Base-by-base conservation (phyloP, 768 basidiomycete genomes). In the Serpula lacrymans region DNA sequence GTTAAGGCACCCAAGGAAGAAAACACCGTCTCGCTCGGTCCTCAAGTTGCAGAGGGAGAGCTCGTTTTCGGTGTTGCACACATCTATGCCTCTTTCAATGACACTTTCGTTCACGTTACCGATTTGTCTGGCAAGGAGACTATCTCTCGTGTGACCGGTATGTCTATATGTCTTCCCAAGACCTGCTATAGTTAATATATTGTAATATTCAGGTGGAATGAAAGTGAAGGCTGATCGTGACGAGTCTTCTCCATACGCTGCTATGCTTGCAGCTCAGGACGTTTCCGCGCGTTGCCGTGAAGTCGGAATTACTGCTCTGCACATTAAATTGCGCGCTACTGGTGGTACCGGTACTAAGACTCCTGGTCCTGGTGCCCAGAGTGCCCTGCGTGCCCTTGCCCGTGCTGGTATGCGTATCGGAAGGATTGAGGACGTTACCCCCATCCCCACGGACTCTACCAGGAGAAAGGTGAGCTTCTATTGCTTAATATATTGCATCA, bases 211-310 rank as follows among this genome's bases (percentile, higher is more conserved):
- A 88, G 90, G 91, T 65, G 96, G 96, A 46, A 98, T 98, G 96
- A 98, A 98, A 76, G 96, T 99, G 71, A 99, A 98, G 77, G 96
- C 95, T 10, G 96, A 99, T 70, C 88, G 96, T 70, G 96, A 99
- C 72, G 96, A 99, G 72, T 97, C 93, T 29, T 97, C 94, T 17
- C 90, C 89, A 13, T 90, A 96, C 62, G 91, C 93, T 37, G 92
- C 94, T 63, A 95, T 96, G 94, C 75, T 98, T 65, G 95, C 95
- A 41, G 93, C 95, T 30, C 95, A 98, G 74, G 95, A 98, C 55
- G 92, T 93, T 52, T 95, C 95, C 44, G 65, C 75, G 38, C 90
- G 94, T 53, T 99, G 96, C 86, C 88, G 89, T 62, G 96, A 98
- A 72, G 90, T 98, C 54, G 96, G 96, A 42, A 87, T 99, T 70